Conservation (phyloP, 1,139 yeast species). For the Sugiyamaella xylanicola region DNA sequence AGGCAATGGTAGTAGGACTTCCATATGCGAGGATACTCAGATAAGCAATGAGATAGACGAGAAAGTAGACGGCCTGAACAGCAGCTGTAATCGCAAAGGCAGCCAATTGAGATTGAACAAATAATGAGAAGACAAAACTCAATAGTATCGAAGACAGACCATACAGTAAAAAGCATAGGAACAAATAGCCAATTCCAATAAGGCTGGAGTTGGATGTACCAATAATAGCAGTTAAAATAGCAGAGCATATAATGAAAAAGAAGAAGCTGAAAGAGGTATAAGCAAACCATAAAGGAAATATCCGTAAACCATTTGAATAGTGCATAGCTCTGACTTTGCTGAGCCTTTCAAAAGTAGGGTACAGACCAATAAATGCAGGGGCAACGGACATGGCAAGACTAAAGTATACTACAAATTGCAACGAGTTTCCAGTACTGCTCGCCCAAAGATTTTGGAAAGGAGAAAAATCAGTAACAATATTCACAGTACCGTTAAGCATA, state of each 20-base stretch:
- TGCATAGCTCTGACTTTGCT: conserved; percentile 44
- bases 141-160: conserved; percentile 39
- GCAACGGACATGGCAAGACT: conserved; percentile 43
- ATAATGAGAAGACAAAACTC: conserved; percentile 40
- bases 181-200: conserved; percentile 41
- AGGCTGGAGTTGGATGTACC: conserved; percentile 32
- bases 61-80: conserved; percentile 39
- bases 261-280: conserved; percentile 38
- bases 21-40: conserved; percentile 40
- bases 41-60: conserved; percentile 42
- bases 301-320: conserved; percentile 44
- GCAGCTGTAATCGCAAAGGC: conserved; percentile 45
- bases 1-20: conserved; percentile 34
- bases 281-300: conserved; percentile 43
- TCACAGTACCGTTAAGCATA: conserved; percentile 36
- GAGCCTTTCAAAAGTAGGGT: conserved; percentile 44
- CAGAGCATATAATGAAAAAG: conserved; percentile 34
- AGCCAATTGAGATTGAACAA: conserved; percentile 42
- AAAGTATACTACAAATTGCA: conserved; percentile 42
- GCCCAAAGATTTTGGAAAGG: conserved; percentile 43
- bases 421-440: conserved; percentile 39
- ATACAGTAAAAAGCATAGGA: conserved; percentile 39
- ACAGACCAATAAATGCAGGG: conserved; percentile 42
- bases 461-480: conserved; percentile 39
- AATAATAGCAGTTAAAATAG: conserved; percentile 37